Conservation (phyloP, 2,329 filamentous ascomycete species). For the Bipolaris sorokiniana region DNA sequence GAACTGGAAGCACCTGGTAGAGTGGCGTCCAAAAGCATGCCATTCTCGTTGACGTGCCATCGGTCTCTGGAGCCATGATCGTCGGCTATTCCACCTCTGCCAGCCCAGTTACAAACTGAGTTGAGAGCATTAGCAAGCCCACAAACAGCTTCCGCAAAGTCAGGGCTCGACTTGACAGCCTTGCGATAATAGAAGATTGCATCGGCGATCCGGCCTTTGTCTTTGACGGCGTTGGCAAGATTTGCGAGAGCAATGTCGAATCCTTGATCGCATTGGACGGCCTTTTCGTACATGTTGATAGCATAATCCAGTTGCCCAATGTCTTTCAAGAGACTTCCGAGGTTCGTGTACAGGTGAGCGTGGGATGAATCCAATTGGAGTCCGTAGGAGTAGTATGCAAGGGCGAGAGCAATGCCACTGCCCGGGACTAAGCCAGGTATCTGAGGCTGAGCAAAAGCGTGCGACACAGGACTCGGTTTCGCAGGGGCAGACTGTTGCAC, state of each 20-base stretch:
- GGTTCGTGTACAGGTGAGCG: constrained; percentile 94
- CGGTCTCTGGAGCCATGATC: constrained; percentile 76
- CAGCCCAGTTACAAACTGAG: constrained; percentile 93
- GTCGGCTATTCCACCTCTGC: constrained; percentile 83
- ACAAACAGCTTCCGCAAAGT: constrained; percentile 96
- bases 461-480: constrained; percentile 51
- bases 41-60: constrained; percentile 89
- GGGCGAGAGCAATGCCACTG: constrained; percentile 83
- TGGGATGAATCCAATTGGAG: constrained; percentile 84
- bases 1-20: constrained; percentile 64
- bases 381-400: constrained; percentile 96
- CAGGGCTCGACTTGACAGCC: constrained; percentile 88
- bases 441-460: constrained; percentile 43
- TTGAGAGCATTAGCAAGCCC: constrained; percentile 93
- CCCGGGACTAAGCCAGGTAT: constrained; percentile 84
- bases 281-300: constrained; percentile 96
- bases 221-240: constrained; percentile 95
- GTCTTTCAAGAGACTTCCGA: constrained; percentile 93
- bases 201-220: constrained; percentile 89
- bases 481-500: constrained; percentile 73
- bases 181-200: constrained; percentile 91
- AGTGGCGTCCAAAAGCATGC: constrained; percentile 78
- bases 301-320: constrained; percentile 90
- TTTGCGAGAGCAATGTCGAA: constrained; percentile 98
- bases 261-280: constrained; percentile 87